A percentile compares a stretch with the other conserved stretches of the same genome.
Evolutionary conservation across 1,139 yeast species (phyloP).

Genomic region (Lodderomyces jiufengensis): DNA sequence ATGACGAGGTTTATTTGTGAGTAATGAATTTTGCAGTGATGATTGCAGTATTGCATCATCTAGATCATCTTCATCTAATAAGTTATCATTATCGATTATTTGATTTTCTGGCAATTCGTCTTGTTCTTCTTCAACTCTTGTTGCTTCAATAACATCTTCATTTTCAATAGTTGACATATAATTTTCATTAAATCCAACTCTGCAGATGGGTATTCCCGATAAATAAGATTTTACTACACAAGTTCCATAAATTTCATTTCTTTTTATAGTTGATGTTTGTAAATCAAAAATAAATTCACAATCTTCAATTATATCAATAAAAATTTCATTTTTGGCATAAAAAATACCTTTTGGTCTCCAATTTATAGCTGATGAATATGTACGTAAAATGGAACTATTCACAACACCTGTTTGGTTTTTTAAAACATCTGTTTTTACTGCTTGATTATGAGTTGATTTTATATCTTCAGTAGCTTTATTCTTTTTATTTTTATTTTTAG

Average conservation of each 20-base stretch:
- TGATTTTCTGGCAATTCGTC: conserved; percentile 18
- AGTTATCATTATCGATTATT: conserved; percentile 13
- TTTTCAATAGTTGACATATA: conserved; percentile 28
- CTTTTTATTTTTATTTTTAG: conserved; percentile 11
- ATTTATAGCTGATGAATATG: conserved; percentile 40
- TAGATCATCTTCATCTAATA: conserved; percentile 16
- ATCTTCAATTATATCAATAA: conserved; percentile 40
- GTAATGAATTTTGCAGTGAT: neutral
- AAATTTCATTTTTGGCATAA: conserved; percentile 46
- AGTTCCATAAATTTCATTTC: conserved; percentile 36
- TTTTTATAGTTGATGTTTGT: conserved; percentile 23
- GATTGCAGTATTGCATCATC: conserved; percentile 10
- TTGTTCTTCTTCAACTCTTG: neutral
- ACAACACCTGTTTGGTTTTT: conserved; percentile 27
- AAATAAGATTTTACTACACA: conserved; percentile 40
- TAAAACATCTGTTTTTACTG: conserved; percentile 32
- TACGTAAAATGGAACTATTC: conserved; percentile 57
- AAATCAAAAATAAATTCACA: conserved; percentile 41
- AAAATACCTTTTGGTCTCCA: conserved; percentile 50
- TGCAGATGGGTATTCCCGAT: conserved; percentile 47
- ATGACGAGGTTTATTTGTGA: conserved; percentile 7
- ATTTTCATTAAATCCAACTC: conserved; percentile 41
- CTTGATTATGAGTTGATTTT: conserved; percentile 41
- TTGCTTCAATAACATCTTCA: conserved; percentile 11
- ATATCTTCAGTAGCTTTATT: conserved; percentile 18